Evolutionary conservation across 495 filamentous ascomycete genomes (phyloP), one percentile per base, ranked within the genome.

Genomic region (Podospora didyma): DNA sequence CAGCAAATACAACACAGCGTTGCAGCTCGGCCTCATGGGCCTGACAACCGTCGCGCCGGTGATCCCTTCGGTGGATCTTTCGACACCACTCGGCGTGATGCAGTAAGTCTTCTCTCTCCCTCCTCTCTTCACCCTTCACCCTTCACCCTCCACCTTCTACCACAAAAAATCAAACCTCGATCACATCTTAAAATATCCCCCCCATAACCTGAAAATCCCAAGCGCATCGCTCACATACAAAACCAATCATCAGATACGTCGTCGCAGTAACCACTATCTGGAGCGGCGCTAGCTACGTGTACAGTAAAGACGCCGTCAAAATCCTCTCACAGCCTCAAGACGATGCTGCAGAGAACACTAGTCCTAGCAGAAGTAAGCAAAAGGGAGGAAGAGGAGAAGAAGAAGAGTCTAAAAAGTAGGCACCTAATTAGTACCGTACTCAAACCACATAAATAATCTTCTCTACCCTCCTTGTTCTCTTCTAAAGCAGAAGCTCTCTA

Each of bases 1-100:
- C 60, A 94, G 89, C 60, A 98, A 98, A 79, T 82, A 86, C 56
- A 96, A 96, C 61, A 96, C 90, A 0, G 86, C 86, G 2, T 64
- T 95, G 64, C 90, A 96, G 70, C 68, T 96, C 35, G 83, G 83
- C 14, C 73, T 96, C 50, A 87, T 96, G 62, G 90, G 89, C 6
- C 75, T 82, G 31, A 90, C 87, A 2, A 92, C 90, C 63, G 83
- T 83, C 1, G 75, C 88, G 55, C 90, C 90, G 6, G 70, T 96
- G 5, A 42, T 91, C 6, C 75, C 79, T 3, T 52, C 42, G 1
- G 72, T 79, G 4, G 79, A 87, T 66, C 64, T 90, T 47, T 74
- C 71, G 16, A 62, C 72, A 35, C 72, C 76, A 47, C 80, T 92
- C 76, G 77, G 73, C 37, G 79, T 75, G 51, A 82, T 90, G 69